Evolutionary conservation across 208 protist genomes (phyloP).

Genomic region (Leishmania lainsoni): DNA sequence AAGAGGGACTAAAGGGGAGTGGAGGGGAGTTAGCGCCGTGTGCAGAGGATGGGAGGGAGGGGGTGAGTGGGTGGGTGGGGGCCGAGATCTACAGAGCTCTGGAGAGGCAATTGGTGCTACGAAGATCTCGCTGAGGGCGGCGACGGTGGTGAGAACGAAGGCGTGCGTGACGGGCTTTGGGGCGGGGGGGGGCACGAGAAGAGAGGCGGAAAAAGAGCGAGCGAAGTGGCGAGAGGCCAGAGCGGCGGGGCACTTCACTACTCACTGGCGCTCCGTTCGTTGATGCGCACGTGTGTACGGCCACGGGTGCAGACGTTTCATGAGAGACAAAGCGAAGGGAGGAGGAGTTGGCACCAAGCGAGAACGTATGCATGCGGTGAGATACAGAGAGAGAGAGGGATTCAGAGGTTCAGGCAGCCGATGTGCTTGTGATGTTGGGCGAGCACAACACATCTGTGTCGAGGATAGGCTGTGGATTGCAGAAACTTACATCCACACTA

Average conservation of each 20-base stretch:
- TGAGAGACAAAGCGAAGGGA: not conserved
- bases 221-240: not conserved
- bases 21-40: not conserved
- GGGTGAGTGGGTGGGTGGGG: too few species aligned
- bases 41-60: not conserved
- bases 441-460: not conserved
- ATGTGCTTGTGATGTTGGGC: not conserved
- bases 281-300: not conserved
- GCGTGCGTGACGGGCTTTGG: not conserved
- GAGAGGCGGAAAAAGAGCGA: not conserved
- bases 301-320: not conserved
- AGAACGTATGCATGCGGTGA: not conserved
- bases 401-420: not conserved
- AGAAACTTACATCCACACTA: not conserved
- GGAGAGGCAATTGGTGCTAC: not conserved
- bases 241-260: not conserved
- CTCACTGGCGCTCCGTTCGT: not conserved
- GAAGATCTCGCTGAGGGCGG: too few species aligned
- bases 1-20: not conserved
- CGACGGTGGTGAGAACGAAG: not conserved
- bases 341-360: not conserved
- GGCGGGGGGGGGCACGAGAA: not conserved
- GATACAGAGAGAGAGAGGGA: not conserved
- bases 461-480: not conserved
- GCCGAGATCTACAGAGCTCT: not conserved